A percentile compares a stretch with the other conserved stretches of the same genome.
Conservation (phyloP, 2,329 filamentous ascomycete species). For the Paraconiothyrium sp. region DNA sequence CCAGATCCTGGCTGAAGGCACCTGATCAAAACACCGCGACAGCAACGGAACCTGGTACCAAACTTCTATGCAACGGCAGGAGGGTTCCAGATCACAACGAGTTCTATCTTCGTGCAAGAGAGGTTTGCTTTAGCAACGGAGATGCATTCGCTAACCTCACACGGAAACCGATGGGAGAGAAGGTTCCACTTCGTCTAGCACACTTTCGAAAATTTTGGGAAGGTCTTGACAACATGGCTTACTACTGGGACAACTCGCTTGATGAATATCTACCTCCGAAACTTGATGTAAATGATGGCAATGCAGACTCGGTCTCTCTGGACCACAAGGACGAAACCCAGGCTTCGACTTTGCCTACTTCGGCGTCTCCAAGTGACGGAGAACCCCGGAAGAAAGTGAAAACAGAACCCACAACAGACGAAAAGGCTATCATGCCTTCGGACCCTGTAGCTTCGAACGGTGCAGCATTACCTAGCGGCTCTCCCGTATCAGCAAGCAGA, state of each 20-base stretch:
- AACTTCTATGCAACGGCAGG: constrained; percentile 59
- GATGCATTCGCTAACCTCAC: constrained; percentile 66
- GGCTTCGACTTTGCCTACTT: constrained; percentile 20
- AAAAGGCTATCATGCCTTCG: constrained; percentile 21
- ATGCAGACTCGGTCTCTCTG: constrained; percentile 13
- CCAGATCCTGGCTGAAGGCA: constrained; percentile 44
- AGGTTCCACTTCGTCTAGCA: constrained; percentile 60
- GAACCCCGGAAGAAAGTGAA: constrained; percentile 53
- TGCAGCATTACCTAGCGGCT: not conserved
- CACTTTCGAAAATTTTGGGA: constrained; percentile 70
- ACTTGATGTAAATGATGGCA: constrained; percentile 21
- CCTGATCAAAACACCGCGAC: constrained; percentile 41
- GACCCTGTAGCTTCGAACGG: constrained; percentile 23
- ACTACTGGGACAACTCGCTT: constrained; percentile 69
- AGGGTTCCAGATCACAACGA: constrained; percentile 58
- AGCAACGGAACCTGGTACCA: constrained; percentile 37
- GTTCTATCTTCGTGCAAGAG: constrained; percentile 59
- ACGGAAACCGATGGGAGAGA: constrained; percentile 57
- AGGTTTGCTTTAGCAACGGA: constrained; percentile 65
- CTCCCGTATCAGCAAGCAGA: constrained; percentile 32
- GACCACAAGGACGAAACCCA: constrained; percentile 24
- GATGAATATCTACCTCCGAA: constrained; percentile 62
- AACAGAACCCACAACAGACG: constrained; percentile 33
- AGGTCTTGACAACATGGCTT: constrained; percentile 66
- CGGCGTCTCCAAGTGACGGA: constrained; percentile 26